Base-by-base conservation (phyloP, 805 yeast genomes). In the Nakazawaea laoshanensis region DNA sequence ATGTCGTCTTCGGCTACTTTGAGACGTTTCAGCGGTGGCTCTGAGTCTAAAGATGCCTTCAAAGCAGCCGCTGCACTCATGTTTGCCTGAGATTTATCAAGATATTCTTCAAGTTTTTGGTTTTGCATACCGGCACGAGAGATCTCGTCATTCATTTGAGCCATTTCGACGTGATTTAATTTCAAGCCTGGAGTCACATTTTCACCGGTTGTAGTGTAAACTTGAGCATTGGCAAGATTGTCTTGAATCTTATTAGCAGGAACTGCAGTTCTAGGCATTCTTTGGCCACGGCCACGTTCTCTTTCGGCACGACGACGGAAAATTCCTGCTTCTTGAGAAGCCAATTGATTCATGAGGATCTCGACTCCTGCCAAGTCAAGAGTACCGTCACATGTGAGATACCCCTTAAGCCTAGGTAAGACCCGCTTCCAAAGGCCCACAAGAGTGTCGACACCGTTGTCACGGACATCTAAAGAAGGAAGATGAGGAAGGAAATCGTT, bases 401-500 rank as follows among this genome's bases (percentile, higher is more conserved):
- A 92, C 14, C 83, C 81, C 32, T 71, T 74, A 62, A 83, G 64
- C 19, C 53, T 48, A 1, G 94, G 81, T 30, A 92, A 52, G 1
- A 70, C 54, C 22, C 70, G 63, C 47, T 88, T 87, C 98, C 98
- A 92, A 30, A 89, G 74, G 24, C 67, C 69, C 9, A 86, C 78
- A 34, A 92, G 59, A 16, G 72, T 63, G 49, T 89, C 96, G 48
- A 92, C 82, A 45, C 96, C 88, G 49, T 85, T 84, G 55, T 92
- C 97, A 45, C 98, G 74, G 27, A 92, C 96, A 48, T 89, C 96
- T 35, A 92, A 67, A 19, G 94, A 77, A 4, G 99, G 97, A 44
- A 92, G 62, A 58, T 89, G 97, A 1, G 99, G 99, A 48, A 92
- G 63, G 67, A 92, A 92, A 74, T 92, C 99, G 52, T 92, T 92